These are phyloP conservation scores for Hebeloma cylindrosporum DNA, from an alignment of 768 basidiomycete genomes.

Conservation along the genomic window DNA sequence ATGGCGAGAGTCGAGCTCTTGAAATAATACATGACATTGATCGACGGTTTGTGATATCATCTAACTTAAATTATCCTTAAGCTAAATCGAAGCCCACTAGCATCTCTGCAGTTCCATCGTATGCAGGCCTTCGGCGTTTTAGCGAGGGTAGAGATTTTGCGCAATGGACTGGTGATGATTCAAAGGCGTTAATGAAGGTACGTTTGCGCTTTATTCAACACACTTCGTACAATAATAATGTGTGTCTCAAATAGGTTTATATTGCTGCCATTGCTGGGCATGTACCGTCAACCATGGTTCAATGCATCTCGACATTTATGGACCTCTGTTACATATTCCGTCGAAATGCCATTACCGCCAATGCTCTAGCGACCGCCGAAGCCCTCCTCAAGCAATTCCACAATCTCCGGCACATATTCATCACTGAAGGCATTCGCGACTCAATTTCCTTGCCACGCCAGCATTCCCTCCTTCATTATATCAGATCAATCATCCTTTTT, in stretches of 20 bases:
- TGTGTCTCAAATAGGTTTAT: conserved; percentile 17
- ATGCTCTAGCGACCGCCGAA: conserved; percentile 12
- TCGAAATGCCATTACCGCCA: conserved; percentile 18
- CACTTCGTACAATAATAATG: not conserved
- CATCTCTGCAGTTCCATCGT: conserved; percentile 23
- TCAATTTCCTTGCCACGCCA: conserved; percentile 29
- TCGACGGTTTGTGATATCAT: conserved; percentile 23
- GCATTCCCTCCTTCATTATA: conserved; percentile 26
- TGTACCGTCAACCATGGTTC: conserved; percentile 26
- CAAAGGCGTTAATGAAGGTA: conserved; percentile 34
- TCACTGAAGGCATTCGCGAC: conserved; percentile 19
- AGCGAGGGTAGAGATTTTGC: conserved; percentile 23
- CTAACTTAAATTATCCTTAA: not conserved
- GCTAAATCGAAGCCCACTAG: conserved; percentile 5
- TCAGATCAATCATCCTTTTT: conserved; percentile 20
- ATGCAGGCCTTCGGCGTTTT: conserved; percentile 25
- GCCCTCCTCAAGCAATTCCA: conserved; percentile 24
- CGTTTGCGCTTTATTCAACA: not conserved
- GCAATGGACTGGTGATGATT: conserved; percentile 33
- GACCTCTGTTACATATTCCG: conserved; percentile 29
- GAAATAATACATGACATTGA: conserved; percentile 39
- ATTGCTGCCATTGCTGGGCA: conserved; percentile 26
- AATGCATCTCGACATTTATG: conserved; percentile 22
- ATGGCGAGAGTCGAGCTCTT: conserved; percentile 18
- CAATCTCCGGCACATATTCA: conserved; percentile 27